Evolutionary conservation across 441 rosid genomes (phyloP).

Genomic region (Gossypium lobatum): DNA sequence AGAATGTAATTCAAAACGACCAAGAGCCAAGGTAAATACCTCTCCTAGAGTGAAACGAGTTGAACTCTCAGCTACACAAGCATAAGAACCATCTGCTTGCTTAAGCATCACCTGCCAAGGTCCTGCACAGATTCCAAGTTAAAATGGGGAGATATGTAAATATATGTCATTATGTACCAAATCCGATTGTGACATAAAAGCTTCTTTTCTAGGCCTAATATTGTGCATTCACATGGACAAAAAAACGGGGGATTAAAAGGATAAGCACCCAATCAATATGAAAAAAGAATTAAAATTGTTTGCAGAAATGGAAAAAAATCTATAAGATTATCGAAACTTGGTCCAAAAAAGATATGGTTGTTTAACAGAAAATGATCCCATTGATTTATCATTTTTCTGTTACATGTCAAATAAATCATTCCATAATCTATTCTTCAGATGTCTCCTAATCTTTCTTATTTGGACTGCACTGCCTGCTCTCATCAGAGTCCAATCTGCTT

Average conservation of each 20-base stretch:
- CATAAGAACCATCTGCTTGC: constrained; percentile 80
- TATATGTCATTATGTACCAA: background rate
- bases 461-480: background rate
- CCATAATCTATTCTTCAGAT: background rate
- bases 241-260: background rate
- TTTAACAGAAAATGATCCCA: background rate
- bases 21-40: constrained; percentile 33
- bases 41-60: constrained; percentile 86
- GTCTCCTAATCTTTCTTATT: background rate
- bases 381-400: background rate
- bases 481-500: background rate
- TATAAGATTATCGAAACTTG: background rate
- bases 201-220: background rate
- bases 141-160: background rate
- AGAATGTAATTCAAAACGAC: constrained; percentile 10
- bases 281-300: background rate
- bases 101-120: constrained; percentile 99
- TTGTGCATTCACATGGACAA: background rate
- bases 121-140: constrained; percentile 39
- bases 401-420: background rate
- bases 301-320: background rate
- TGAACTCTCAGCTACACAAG: constrained; percentile 78
- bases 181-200: background rate
- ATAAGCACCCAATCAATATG: background rate
- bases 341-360: background rate